Evolutionary conservation across 768 basidiomycete species (phyloP).

Genomic region (Vararia minispora): DNA sequence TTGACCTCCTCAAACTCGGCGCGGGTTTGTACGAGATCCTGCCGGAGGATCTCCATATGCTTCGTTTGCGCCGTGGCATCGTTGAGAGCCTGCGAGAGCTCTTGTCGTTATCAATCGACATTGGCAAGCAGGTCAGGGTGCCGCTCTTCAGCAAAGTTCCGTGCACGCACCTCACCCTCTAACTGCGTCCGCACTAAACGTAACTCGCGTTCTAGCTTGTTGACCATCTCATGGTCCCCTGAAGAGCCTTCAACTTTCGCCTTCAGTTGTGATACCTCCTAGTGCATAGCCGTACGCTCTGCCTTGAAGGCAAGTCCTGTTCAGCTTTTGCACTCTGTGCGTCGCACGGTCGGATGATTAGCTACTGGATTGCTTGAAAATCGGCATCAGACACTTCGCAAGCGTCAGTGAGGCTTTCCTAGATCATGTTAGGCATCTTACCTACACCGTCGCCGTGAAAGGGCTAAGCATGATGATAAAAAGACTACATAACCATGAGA

Average conservation of each 20-base stretch:
- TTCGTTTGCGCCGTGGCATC: constrained; percentile 61
- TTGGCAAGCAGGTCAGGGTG: constrained; percentile 46
- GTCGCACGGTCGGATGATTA: constrained; percentile 54
- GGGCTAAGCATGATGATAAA: constrained; percentile 59
- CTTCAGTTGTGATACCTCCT: constrained; percentile 45
- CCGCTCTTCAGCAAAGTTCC: constrained; percentile 54
- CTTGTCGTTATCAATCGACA: constrained; percentile 41
- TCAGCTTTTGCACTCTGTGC: constrained; percentile 44
- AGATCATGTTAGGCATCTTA: constrained; percentile 12
- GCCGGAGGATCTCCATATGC: constrained; percentile 44
- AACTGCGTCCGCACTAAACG: constrained; percentile 49
- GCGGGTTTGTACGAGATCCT: constrained; percentile 50
- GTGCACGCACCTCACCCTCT: constrained; percentile 50
- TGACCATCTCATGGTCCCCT: constrained; percentile 41
- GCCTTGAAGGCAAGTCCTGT: constrained; percentile 45
- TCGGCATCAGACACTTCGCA: constrained; percentile 58
- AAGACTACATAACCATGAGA: constrained; percentile 39
- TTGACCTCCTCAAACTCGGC: constrained; percentile 61
- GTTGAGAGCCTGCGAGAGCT: constrained; percentile 45
- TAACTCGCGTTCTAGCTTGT: constrained; percentile 53
- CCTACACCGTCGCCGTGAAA: constrained; percentile 65
- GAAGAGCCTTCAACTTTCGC: too few relatives aligned
- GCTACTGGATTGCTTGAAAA: constrained; percentile 62
- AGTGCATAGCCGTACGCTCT: constrained; percentile 43
- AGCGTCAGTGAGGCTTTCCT: constrained; percentile 6